Evolutionary conservation across 345 rosid genomes (phyloP), one percentile per base, ranked within the genome.

Genomic region (Lepidium aucheri): DNA sequence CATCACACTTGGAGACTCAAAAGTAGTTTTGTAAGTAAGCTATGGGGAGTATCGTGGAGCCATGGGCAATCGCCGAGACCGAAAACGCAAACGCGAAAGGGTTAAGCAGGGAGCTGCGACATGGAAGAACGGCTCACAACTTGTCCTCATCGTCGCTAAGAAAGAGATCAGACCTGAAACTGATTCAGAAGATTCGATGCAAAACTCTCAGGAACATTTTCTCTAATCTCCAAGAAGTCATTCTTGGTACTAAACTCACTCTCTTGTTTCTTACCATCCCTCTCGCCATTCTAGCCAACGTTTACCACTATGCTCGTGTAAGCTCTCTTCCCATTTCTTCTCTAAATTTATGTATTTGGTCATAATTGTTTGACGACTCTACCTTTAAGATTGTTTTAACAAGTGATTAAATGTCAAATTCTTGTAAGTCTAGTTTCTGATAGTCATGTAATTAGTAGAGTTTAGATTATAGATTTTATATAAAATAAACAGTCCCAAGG

Each of bases 221-320:
- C 9, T 55, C 88, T 5, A 90, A 90, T 77, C 74, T 93, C 58
- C 97, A 90, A 65, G 96, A 90, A 78, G 94, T 93, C 56, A 60
- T 93, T 69, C 63, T 90, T 12, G 97, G 96, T 16, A 93, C 98
- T 5, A 93, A 90, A 44, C 94, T 93, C 32, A 72, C 86, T 7
- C 46, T 90, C 57, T 86, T 93, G 33, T 88, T 90, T 47, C 91
- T 83, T 0, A 95, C 91, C n/a, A 73, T 93, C 24, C 96, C 96
- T 4, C 75, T 93, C 0, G 95, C 98, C 26, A 61, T 93, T 46
- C 42, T 74, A 49, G 96, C 89, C n/a, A 22, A 84, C 4, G 68
- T 24, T 41, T 77, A 76, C 42, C 80, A 84, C 8, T 85, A 84
- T 24, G 90, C 75, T 74, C 78, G 83, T 49, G 97, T 93, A 68